Evolutionary conservation across 176 grass and related monocot genomes (phyloP), one percentile per base, ranked within the genome.

Genomic region (Calamus simplicifolius): DNA sequence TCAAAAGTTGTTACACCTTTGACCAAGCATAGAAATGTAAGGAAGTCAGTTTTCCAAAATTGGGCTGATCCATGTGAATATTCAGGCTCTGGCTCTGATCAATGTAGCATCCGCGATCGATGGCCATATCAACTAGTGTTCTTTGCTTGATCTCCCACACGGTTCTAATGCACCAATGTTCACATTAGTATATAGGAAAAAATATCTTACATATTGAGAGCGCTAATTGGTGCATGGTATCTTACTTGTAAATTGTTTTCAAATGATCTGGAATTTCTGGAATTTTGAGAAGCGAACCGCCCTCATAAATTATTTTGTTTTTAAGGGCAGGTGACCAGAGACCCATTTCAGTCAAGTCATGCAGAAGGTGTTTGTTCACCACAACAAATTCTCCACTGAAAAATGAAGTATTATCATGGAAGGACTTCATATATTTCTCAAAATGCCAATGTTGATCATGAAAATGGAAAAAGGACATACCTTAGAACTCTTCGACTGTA

Each of bases 131-230:
- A 63, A 98, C 94, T 43, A 98, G 73, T 27, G 88, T 98, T 79
- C 85, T 98, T 81, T 98, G 94, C 81, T 98, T 98, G 26, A 98
- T 98, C 84, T 98, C 94, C 94, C 94, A 98, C 50, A 98, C 94
- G 25, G 94, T 98, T 72, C 94, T 98, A 63, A 48, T 10, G 6
- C 12, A 5, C 30, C 5, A 43, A 16, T 18, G 63, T 21, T 59
- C 71, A 8, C 49, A 78, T 49, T 12, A 17, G 12, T 13, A 13
- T 12, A 43, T 43, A 43, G 8, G 10, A 43, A 13, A 13, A 43
- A 43, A 43, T 43, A 28, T 0, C 25, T 62, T 51, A n/a, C 38
- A 55, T n/a, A 16, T 19, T 60, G 58, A 51, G 28, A 5, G 27
- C 26, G 4, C 18, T 18, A 65, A 10, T 52, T 27, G 48, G 16